Evolutionary conservation across 441 rosid species (phyloP).

Genomic region (Aleurites moluccanus): DNA sequence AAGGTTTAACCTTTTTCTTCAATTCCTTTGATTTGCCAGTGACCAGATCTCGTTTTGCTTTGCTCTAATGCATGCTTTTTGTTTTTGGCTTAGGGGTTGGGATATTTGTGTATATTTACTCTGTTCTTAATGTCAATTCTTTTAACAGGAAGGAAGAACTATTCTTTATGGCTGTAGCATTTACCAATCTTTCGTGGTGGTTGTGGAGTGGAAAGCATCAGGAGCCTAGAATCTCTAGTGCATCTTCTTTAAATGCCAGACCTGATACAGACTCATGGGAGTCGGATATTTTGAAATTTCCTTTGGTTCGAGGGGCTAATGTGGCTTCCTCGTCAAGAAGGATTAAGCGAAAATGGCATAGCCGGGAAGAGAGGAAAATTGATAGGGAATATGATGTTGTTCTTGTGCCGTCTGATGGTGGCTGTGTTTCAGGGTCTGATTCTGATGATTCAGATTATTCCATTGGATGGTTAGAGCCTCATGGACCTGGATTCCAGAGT

Average conservation of each 20-base stretch:
- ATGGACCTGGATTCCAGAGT: constrained; percentile 61
- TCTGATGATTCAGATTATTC: constrained; percentile 78
- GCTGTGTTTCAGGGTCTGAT: constrained; percentile 75
- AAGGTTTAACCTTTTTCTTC: not conserved
- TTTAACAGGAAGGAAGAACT: constrained; percentile 14
- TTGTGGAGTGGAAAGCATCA: constrained; percentile 57
- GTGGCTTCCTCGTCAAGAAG: constrained; percentile 52
- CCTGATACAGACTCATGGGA: constrained; percentile 53
- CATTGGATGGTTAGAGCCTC: constrained; percentile 84
- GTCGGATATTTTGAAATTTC: constrained; percentile 57
- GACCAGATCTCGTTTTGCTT: not conserved
- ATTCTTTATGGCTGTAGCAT: constrained; percentile 55
- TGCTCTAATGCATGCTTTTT: not conserved
- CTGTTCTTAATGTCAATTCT: not conserved
- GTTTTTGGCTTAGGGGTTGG: not conserved
- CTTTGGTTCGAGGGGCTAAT: constrained; percentile 39
- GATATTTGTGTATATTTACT: not conserved
- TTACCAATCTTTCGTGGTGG: constrained; percentile 68
- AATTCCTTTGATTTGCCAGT: not conserved
- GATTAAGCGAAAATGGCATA: constrained; percentile 63
- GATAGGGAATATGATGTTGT: constrained; percentile 73
- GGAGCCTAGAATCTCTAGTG: constrained; percentile 45
- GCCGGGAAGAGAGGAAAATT: constrained; percentile 64
- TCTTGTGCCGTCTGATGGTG: constrained; percentile 79
- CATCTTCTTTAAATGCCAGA: constrained; percentile 41